Evolutionary conservation across 1,284 basidiomycete genomes (phyloP), one percentile per base, ranked within the genome.

Genomic region (Limonomyces culmigenus): DNA sequence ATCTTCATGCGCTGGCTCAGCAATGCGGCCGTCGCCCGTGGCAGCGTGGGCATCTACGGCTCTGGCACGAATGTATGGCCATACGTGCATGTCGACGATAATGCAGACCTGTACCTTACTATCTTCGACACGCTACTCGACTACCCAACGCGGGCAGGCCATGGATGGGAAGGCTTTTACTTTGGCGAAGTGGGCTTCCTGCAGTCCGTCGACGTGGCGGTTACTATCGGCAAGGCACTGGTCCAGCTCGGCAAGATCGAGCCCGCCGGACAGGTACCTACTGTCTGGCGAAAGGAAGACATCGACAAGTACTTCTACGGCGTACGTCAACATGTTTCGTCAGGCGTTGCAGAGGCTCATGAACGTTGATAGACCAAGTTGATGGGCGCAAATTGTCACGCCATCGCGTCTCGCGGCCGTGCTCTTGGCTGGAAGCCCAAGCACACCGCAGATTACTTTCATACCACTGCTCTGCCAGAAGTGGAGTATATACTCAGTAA

Each of bases 1-100:
- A 55, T 59, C 20, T 61, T 65, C 40, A 56, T 68, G 19, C 67
- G 65, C 1, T 29, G 19, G 1, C 44, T 67, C 11, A 55, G 65
- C 14, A 46, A 53, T 19, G 46, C 55, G 5, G 47, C 53, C 19
- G 39, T 67, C 17, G 47, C 32, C 11, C 43, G 53, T 2, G 47
- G 46, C 1, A 49, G 44, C 29, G 47, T 36, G 5, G 52, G 45
- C 5, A 15, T 32, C 29, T 41, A 52, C 15, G 52, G 52, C 13
- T 41, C 47, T 21, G 54, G 55, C n/a, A 53, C 55, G 41, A 62
- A 63, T 40, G 45, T 60, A 21, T 67, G 63, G 63, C 50, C 55
- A 2, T 54, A 60, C 43, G 58, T 66, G 6, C 50, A 63, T 41
- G 60, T 65, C 21, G 52, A 58, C 37, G 65, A 68, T 34, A 49